Conservation (phyloP, 495 filamentous ascomycete genomes). For the Pseudevernia furfuracea region DNA sequence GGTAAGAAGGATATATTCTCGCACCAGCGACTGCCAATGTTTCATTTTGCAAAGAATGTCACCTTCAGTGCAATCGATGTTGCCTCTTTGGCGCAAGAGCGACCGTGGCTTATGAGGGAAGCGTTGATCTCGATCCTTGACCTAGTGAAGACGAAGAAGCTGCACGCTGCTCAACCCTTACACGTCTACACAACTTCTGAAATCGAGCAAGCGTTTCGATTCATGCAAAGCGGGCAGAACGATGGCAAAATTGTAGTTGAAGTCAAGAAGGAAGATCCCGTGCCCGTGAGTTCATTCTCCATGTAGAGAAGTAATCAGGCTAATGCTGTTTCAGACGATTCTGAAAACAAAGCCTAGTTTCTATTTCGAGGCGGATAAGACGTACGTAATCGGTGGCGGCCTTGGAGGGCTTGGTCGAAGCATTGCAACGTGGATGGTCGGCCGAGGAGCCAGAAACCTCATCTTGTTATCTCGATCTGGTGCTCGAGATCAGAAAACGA, state of each 20-base stretch:
- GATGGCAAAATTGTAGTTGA: constrained; percentile 16
- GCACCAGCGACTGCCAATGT: constrained; percentile 9
- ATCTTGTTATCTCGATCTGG: constrained; percentile 30
- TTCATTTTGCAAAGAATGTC: constrained; percentile 10
- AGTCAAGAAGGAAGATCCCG: constrained; percentile 6
- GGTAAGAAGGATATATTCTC: constrained; percentile 44
- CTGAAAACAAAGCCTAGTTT: constrained; percentile 22
- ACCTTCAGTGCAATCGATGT: constrained; percentile 27
- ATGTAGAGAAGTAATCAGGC: not conserved
- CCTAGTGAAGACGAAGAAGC: not conserved
- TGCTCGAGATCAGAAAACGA: constrained; percentile 1
- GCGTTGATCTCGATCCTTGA: not conserved
- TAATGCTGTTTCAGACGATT: no score
- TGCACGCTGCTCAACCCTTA: constrained; percentile 8
- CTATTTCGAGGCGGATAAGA: constrained; percentile 14
- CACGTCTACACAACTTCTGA: constrained; percentile 23
- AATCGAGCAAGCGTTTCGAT: constrained; percentile 46
- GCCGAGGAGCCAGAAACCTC: constrained; percentile 27
- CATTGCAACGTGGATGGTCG: constrained; percentile 27
- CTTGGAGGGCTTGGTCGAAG: constrained; percentile 30
- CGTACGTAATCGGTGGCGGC: constrained; percentile 33
- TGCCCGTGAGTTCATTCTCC: constrained; percentile 10
- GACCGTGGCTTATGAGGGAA: constrained; percentile 2
- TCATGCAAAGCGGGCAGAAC: constrained; percentile 20
- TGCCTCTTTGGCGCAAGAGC: constrained; percentile 4